Conservation (phyloP, 2,329 filamentous ascomycete species). For the Hypoxylon sp. region DNA sequence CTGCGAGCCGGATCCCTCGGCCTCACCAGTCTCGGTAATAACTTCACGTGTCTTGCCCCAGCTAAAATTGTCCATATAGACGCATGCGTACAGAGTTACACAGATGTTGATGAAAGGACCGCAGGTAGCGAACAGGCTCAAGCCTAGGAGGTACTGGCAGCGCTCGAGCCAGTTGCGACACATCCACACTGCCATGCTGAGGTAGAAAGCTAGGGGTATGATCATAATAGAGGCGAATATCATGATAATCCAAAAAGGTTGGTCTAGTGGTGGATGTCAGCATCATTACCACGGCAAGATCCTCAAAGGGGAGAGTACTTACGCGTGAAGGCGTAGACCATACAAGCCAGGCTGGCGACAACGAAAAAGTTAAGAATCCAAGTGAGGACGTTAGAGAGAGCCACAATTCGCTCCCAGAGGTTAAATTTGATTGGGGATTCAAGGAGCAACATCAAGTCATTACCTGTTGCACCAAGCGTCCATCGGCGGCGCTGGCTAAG, state of each 20-base stretch:
- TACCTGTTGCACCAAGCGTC: constrained; percentile 63
- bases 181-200: constrained; percentile 49
- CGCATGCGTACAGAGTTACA: constrained; percentile 51
- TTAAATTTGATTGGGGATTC: constrained; percentile 60
- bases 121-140: constrained; percentile 47
- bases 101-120: constrained; percentile 52
- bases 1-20: constrained; percentile 45
- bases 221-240: constrained; percentile 50
- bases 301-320: constrained; percentile 13
- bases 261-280: constrained; percentile 25
- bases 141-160: constrained; percentile 48
- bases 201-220: constrained; percentile 50
- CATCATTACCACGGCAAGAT: neutral
- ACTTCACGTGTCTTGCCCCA: constrained; percentile 53
- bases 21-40: constrained; percentile 43
- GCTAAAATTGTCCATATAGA: constrained; percentile 52
- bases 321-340: constrained; percentile 43
- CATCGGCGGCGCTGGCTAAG: constrained; percentile 64
- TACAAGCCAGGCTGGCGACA: constrained; percentile 50
- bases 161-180: constrained; percentile 46
- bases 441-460: constrained; percentile 64
- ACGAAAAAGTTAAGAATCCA: constrained; percentile 63
- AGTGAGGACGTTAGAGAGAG: constrained; percentile 61
- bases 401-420: constrained; percentile 59
- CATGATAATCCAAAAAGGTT: constrained; percentile 45